phyloP scores from a whole-genome alignment of 1,284 basidiomycete species.

The Pseudozyma hubeiensis region DNA sequence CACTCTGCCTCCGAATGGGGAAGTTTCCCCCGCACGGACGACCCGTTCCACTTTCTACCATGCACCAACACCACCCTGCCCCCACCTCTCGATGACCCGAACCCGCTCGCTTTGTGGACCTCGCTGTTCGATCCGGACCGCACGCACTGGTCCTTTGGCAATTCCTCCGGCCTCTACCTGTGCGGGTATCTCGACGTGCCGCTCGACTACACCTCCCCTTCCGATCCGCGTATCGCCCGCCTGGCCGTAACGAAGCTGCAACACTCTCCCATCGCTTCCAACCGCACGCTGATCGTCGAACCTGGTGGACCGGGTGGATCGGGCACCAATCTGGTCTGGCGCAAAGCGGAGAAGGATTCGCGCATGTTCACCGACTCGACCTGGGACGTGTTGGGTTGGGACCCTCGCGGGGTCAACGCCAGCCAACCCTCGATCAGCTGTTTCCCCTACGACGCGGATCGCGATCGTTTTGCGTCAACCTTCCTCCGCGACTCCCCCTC shows the following conservation, averaged over 20 bases:
- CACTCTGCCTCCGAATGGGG: constrained; percentile 11
- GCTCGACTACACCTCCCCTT: constrained; percentile 46
- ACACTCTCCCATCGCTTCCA: constrained; percentile 7
- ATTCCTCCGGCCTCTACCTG: constrained; percentile 17
- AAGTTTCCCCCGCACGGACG: constrained; percentile 11
- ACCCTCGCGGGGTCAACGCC: constrained; percentile 44
- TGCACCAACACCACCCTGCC: constrained; percentile 31
- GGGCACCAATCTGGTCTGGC: constrained; percentile 30
- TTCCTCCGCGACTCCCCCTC: constrained; percentile 10
- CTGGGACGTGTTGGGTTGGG: constrained; percentile 44
- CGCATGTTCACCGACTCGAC: constrained; percentile 23
- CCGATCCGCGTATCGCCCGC: constrained; percentile 23
- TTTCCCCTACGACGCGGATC: constrained; percentile 42
- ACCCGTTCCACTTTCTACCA: constrained; percentile 38
- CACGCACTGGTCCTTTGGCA: constrained; percentile 24
- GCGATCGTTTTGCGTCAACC: constrained; percentile 32
- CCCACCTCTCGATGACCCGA: constrained; percentile 15
- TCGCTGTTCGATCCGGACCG: constrained; percentile 19
- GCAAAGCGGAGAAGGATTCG: constrained; percentile 10
- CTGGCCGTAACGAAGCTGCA: constrained; percentile 37
- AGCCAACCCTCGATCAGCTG: constrained; percentile 36
- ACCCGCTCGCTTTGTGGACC: constrained; percentile 12
- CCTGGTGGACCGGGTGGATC: constrained; percentile 49
- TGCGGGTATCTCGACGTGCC: constrained; percentile 50
- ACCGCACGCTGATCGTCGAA: constrained; percentile 36